Base-by-base conservation (phyloP, 2,329 filamentous ascomycete species). In the Bipolaris cookei region DNA sequence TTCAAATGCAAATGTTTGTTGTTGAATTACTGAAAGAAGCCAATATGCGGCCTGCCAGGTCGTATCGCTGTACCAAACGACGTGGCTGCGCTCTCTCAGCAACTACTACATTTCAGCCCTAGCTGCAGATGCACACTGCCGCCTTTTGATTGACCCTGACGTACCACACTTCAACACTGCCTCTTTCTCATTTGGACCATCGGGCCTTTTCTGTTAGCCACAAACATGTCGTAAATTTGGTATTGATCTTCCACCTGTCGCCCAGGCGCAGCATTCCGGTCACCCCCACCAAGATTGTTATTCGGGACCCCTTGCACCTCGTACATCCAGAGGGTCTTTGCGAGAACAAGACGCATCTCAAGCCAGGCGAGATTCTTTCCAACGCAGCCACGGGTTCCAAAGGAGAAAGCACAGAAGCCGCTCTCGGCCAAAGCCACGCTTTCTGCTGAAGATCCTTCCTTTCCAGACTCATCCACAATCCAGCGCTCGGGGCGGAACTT, bases 151-250 rank as follows among this genome's bases (percentile, higher is more conserved):
- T 14, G 18, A 13, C 4, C 14, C 21, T 23, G 8, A n/a, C 13
- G 1, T 21, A 30, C 28, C 21, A 42, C 7, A 44, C 14, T 14
- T 54, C 35, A 43, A 37, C 21, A 18, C 25, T 57, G 39, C 38
- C 54, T 57, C 39, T 43, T 57, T 14, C 50, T 52, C 38, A 69
- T 47, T 50, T 72, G 64, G 6, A 75, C 54, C 47, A 75, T 65
- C 4, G 75, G 75, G 6, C 75, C 75, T 54, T 75, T 66, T 47
- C 71, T 68, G 28, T 65, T 63, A 2, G 66, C 65, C 35, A 74
- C 60, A 56, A 75, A 70, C 30, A 67, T 64, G 13, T 71, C 68
- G 35, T 66, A 70, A 2, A 63, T 65, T 53, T 71, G 68, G 38
- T 68, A 71, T 56, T 71, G 66, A 25, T 65, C 58, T 46, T 63